phyloP scores from a whole-genome alignment of 208 protist species.

The Trypanosomatidae sp. region DNA sequence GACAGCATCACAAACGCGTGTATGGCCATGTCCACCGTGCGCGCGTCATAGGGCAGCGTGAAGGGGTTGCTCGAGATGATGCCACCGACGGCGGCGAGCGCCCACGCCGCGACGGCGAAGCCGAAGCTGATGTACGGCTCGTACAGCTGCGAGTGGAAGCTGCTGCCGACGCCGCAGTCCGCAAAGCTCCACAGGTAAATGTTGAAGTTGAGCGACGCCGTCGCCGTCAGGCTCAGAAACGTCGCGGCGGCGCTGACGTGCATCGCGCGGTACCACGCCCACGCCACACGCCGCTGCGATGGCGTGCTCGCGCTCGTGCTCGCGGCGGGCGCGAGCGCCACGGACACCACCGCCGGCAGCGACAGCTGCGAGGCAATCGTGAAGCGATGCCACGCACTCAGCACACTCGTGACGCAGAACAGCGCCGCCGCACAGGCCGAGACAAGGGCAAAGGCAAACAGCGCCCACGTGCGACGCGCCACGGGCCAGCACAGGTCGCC shows the following conservation, averaged over 20 bases:
- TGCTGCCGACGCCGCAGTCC: constrained; percentile 19
- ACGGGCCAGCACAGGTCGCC: constrained; percentile 21
- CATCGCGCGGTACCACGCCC: constrained; percentile 10
- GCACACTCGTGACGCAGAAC: constrained; percentile 16
- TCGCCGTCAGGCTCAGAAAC: constrained; percentile 25
- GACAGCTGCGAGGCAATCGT: no score
- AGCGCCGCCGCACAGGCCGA: constrained; percentile 15
- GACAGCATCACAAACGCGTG: constrained; percentile 26
- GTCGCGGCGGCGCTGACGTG: constrained; percentile 13
- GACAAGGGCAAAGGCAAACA: constrained; percentile 37
- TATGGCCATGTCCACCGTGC: constrained; percentile 24
- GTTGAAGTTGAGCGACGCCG: constrained; percentile 49
- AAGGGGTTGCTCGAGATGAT: constrained; percentile 31
- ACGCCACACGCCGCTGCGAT: no score
- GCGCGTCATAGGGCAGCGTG: constrained; percentile 30
- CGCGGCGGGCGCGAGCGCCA: no score
- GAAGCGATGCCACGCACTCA: no score
- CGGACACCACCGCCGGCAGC: no score
- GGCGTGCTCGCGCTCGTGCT: no score
- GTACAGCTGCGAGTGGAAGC: constrained; percentile 61
- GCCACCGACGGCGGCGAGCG: constrained; percentile 21
- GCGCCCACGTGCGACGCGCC: constrained; percentile 15
- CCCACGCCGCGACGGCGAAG: constrained; percentile 47
- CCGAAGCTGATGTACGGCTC: constrained; percentile 49
- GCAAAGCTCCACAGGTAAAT: constrained; percentile 52